A percentile compares a stretch with the other conserved stretches of the same genome.
These are phyloP conservation scores for Nemophila menziesii DNA, from an alignment of 257 asterid genomes.

Conservation along the genomic window DNA sequence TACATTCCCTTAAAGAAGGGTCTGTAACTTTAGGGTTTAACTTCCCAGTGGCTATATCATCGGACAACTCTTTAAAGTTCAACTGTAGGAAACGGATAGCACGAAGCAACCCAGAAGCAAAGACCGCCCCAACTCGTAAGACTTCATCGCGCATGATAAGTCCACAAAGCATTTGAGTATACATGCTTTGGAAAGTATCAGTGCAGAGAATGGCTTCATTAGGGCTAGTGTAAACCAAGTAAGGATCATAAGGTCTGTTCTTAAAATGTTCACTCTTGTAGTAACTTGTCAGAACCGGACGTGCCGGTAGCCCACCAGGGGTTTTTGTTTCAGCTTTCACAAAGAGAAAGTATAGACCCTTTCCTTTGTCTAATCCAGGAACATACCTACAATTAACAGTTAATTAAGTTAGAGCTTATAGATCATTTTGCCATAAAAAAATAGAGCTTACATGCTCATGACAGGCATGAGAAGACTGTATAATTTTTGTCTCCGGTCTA, in stretches of 20 bases:
- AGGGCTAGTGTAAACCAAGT: conserved; percentile 66
- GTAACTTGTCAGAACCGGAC: conserved; percentile 80
- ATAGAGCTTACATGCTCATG: conserved; percentile 57
- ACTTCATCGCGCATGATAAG: conserved; percentile 58
- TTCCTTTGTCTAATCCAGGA: conserved; percentile 61
- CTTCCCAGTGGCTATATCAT: conserved; percentile 44
- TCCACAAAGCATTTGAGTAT: conserved; percentile 78
- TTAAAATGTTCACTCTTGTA: conserved; percentile 72
- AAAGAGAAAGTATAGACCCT: conserved; percentile 60
- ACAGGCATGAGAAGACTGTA: conserved; percentile 76
- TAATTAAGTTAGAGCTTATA: background rate
- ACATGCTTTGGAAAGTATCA: conserved; percentile 74
- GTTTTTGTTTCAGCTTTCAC: conserved; percentile 61
- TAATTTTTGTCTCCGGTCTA: conserved; percentile 60
- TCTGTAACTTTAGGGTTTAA: conserved; percentile 42
- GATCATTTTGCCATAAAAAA: background rate
- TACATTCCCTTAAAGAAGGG: conserved; percentile 17
- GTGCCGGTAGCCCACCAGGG: conserved; percentile 62
- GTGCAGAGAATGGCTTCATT: conserved; percentile 62
- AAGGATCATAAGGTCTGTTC: conserved; percentile 53
- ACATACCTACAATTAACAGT: no score
- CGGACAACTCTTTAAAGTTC: conserved; percentile 48
- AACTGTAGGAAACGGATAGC: conserved; percentile 62
- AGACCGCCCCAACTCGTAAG: conserved; percentile 74
- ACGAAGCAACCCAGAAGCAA: conserved; percentile 71